phyloP scores from a whole-genome alignment of 768 basidiomycete genomes.

The Sporobolomyces phaffii region DNA sequence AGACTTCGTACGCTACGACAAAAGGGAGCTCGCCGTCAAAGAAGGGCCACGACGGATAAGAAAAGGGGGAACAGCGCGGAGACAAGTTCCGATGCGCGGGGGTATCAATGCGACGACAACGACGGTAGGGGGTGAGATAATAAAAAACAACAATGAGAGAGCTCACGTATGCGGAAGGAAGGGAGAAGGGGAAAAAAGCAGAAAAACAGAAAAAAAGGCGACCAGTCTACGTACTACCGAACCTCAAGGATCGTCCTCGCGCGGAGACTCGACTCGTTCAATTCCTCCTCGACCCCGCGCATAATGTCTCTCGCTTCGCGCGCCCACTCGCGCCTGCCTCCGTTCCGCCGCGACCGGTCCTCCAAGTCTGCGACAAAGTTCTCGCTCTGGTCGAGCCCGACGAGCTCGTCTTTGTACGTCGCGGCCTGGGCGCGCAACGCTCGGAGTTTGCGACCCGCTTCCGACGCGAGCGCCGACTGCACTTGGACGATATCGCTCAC shows the following conservation, averaged over 20 bases:
- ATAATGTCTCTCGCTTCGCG: constrained; percentile 16
- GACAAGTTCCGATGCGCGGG: not conserved
- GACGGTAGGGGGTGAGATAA: no score
- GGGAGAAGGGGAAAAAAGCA: not conserved
- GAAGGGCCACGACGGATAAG: no score
- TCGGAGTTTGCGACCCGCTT: constrained; percentile 78
- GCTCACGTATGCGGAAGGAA: no score
- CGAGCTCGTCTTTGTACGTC: constrained; percentile 5
- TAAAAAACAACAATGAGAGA: no score
- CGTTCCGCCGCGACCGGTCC: not conserved
- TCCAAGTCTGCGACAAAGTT: constrained; percentile 16
- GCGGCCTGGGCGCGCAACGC: constrained; percentile 50
- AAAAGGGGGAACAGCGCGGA: no score
- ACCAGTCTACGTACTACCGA: not conserved
- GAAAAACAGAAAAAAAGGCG: not conserved
- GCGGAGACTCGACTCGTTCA: not conserved
- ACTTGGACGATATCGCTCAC: constrained; percentile 85
- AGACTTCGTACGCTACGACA: no score
- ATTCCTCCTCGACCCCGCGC: not conserved
- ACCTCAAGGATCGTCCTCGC: not conserved
- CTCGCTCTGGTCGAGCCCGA: not conserved
- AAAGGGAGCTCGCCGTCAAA: no score
- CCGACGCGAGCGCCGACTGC: constrained; percentile 74
- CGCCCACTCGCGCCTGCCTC: not conserved
- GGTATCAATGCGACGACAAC: not conserved